Evolutionary conservation across 805 yeast species (phyloP).

Genomic region (Metschnikowia chrysomelidarum): DNA sequence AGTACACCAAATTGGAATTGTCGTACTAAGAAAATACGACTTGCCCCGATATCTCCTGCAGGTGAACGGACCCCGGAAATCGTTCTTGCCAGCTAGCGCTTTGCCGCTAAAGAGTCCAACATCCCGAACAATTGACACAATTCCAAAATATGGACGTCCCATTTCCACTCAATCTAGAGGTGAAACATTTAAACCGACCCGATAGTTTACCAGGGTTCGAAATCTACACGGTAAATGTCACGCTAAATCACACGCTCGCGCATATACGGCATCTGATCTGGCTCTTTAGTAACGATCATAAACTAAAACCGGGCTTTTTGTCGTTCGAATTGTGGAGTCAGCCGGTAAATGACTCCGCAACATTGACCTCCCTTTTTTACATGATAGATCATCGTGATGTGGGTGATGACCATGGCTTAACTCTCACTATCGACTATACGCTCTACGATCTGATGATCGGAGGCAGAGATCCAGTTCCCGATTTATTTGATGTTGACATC

Average conservation of each 20-base stretch:
- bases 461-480: conserved; percentile 24
- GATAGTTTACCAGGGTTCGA: background rate
- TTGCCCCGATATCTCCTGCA: no score
- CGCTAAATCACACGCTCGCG: conserved; percentile 24
- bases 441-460: conserved; percentile 23
- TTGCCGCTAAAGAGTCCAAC: no score
- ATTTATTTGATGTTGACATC: conserved; percentile 23
- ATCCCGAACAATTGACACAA: no score
- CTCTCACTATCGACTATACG: conserved; percentile 25
- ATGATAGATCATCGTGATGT: conserved; percentile 5
- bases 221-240: conserved; percentile 17
- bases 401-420: conserved; percentile 6
- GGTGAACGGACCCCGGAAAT: no score
- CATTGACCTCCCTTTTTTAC: conserved; percentile 16
- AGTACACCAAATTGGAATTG: no score
- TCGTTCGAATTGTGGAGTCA: conserved; percentile 15
- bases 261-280: conserved; percentile 30
- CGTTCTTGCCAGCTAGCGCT: no score
- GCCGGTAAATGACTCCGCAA: conserved; percentile 12
- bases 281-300: conserved; percentile 23
- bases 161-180: conserved; percentile 9
- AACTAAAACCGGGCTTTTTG: conserved; percentile 28
- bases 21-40: no score
- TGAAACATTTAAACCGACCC: conserved; percentile 6
- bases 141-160: conserved; percentile 15